phyloP scores from a whole-genome alignment of 176 grass and related monocot genomes.

The Triticum turgidum region DNA sequence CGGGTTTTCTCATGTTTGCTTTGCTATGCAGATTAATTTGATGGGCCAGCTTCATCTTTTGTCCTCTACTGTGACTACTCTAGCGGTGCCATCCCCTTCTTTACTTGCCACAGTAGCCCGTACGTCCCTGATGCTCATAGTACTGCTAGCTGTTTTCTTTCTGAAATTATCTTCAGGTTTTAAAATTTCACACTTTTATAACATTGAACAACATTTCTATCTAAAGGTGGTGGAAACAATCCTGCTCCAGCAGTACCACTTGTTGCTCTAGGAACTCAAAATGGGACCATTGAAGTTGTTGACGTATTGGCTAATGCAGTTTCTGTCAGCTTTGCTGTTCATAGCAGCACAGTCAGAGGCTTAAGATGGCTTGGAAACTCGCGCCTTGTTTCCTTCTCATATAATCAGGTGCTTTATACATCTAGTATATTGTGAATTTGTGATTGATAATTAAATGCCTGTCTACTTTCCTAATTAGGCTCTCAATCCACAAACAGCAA shows the following conservation, averaged over 20 bases:
- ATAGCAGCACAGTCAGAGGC: constrained; percentile 71
- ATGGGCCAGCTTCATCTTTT: constrained; percentile 98
- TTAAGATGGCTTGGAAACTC: constrained; percentile 99
- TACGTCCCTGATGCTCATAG: constrained; percentile 46
- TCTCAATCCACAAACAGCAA: neutral
- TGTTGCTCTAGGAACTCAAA: constrained; percentile 92
- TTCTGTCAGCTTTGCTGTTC: constrained; percentile 87
- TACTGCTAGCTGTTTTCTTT: constrained; percentile 21
- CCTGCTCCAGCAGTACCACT: constrained; percentile 98
- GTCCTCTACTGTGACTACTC: constrained; percentile 96
- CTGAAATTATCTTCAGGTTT: constrained; percentile 29
- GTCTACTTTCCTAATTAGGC: constrained; percentile 16
- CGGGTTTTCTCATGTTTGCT: constrained; percentile 37
- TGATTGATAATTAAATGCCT: constrained; percentile 26
- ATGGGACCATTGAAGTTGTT: constrained; percentile 82
- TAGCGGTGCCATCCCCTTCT: constrained; percentile 95
- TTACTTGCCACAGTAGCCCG: constrained; percentile 95
- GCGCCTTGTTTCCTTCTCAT: constrained; percentile 95
- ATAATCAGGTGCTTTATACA: constrained; percentile 58
- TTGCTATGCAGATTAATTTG: constrained; percentile 79
- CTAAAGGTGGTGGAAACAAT: constrained; percentile 97
- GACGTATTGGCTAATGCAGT: constrained; percentile 88
- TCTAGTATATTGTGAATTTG: constrained; percentile 30
- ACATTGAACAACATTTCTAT: constrained; percentile 22
- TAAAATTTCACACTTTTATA: constrained; percentile 14